phyloP scores from a whole-genome alignment of 257 asterid genomes.

The Ballota nigra region DNA sequence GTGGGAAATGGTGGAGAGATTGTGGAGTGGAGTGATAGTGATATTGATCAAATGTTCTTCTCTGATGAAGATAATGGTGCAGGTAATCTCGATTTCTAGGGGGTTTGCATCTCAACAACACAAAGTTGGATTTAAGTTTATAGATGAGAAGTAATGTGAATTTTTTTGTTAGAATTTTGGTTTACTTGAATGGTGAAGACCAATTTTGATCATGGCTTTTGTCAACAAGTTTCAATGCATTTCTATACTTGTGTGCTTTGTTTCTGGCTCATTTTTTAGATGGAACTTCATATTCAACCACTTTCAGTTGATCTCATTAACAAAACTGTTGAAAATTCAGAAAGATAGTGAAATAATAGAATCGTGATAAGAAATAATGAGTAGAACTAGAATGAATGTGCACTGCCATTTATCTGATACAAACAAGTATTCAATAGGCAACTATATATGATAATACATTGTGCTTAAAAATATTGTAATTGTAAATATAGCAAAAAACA shows the following conservation, averaged over 20 bases:
- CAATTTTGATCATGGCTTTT: neutral
- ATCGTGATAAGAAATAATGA: too few relatives aligned
- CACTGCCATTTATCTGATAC: neutral
- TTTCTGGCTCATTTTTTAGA: neutral
- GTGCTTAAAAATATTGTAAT: too few relatives aligned
- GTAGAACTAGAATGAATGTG: too few relatives aligned
- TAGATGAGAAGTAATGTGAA: conserved; percentile 5
- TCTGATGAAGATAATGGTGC: conserved; percentile 14
- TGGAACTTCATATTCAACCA: too few relatives aligned
- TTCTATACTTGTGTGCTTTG: neutral
- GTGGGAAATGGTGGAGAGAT: conserved; percentile 11
- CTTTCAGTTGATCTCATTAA: too few relatives aligned
- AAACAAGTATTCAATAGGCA: too few relatives aligned
- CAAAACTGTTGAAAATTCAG: too few relatives aligned
- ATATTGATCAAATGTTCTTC: conserved; percentile 17
- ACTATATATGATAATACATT: too few relatives aligned
- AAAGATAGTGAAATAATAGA: neutral
- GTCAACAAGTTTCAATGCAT: neutral
- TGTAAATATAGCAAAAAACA: too few relatives aligned
- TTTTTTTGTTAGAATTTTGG: neutral
- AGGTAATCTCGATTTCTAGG: conserved; percentile 13
- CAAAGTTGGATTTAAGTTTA: neutral
- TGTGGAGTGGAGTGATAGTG: conserved; percentile 21
- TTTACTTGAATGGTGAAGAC: neutral
- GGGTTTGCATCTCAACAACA: too few relatives aligned